Evolutionary conservation across 345 rosid genomes (phyloP).

Genomic region (Brassica juncea): DNA sequence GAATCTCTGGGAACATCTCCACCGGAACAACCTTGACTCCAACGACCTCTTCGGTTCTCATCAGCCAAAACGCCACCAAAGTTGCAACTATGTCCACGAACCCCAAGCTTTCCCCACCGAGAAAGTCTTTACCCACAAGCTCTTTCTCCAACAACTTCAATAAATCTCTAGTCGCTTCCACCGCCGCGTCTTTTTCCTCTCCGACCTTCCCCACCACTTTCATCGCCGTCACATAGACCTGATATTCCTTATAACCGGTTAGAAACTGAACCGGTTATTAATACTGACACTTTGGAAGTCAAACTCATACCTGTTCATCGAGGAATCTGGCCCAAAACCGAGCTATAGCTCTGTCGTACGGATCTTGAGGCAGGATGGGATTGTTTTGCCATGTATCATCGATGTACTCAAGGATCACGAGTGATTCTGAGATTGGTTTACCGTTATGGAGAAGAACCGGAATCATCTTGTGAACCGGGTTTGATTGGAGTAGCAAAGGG

Average conservation of each 20-base stretch:
- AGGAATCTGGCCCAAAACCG: conserved; percentile 49
- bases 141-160: conserved; percentile 39
- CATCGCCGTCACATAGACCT: conserved; percentile 32
- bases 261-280: background rate
- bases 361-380: conserved; percentile 49
- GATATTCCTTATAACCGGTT: background rate
- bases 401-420: conserved; percentile 51
- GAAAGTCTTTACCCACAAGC: conserved; percentile 38
- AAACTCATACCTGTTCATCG: conserved; percentile 44
- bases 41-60: conserved; percentile 22
- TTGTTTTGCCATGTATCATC: conserved; percentile 50
- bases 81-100: conserved; percentile 37
- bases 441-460: conserved; percentile 57
- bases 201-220: conserved; percentile 34
- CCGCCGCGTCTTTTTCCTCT: conserved; percentile 29
- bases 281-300: background rate
- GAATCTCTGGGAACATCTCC: conserved; percentile 27
- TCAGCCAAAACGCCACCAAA: conserved; percentile 36
- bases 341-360: conserved; percentile 45
- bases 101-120: conserved; percentile 40
- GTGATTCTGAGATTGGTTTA: conserved; percentile 47
- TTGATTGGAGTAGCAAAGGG: conserved; percentile 43
- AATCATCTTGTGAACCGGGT: conserved; percentile 49
- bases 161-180: conserved; percentile 30
- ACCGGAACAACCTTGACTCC: conserved; percentile 33